phyloP scores from a whole-genome alignment of 768 basidiomycete genomes.

The Mycena galopus region DNA sequence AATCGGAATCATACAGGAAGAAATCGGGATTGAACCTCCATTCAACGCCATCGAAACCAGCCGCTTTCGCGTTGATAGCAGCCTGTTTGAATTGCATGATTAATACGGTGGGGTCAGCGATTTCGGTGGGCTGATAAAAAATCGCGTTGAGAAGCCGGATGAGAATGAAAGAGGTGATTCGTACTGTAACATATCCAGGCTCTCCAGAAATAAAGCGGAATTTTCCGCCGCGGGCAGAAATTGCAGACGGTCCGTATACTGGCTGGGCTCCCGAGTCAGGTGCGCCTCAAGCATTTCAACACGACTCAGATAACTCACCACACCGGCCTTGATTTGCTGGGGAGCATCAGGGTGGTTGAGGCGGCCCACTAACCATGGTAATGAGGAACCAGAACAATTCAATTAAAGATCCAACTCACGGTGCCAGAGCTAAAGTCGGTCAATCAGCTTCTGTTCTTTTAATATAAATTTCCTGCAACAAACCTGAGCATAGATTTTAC shows the following conservation, averaged over 20 bases:
- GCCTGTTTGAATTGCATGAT: neutral
- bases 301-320: neutral
- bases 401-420: neutral
- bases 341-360: slow-evolving; percentile 16
- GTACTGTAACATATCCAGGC: slow-evolving; percentile 42
- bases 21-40: neutral
- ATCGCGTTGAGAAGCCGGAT: neutral
- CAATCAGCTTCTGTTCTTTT: slow-evolving; percentile 1
- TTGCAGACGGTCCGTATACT: slow-evolving; percentile 28
- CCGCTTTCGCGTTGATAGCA: too few species aligned
- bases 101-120: neutral
- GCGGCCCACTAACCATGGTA: slow-evolving; percentile 14
- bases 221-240: slow-evolving; percentile 42
- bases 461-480: slow-evolving; percentile 46
- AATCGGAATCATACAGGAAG: too few species aligned
- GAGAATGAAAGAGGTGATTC: neutral
- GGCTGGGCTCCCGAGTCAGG: neutral
- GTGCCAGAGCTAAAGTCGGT: slow-evolving; percentile 33
- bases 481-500: too few species aligned
- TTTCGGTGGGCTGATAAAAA: neutral
- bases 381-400: neutral
- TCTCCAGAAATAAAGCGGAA: slow-evolving; percentile 39
- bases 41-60: neutral
- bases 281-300: neutral
- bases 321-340: slow-evolving; percentile 14